Evolutionary conservation across 805 yeast species (phyloP).

Genomic region (Yarrowia osloensis): DNA sequence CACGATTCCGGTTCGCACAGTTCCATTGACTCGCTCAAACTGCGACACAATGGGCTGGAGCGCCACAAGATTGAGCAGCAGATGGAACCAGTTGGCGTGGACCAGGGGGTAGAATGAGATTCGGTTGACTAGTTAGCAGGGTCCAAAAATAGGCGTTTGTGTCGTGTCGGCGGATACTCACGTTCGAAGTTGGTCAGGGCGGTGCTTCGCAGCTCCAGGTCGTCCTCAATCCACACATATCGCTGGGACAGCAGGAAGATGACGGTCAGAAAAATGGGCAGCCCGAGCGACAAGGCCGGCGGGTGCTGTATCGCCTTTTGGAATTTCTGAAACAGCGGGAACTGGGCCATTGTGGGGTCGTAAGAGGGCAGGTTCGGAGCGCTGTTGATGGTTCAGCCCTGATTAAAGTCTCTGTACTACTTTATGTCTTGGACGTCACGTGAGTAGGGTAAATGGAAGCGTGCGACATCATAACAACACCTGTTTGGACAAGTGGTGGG

Average conservation of each 20-base stretch:
- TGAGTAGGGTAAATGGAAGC: constrained; percentile 17
- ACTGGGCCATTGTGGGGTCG: constrained; percentile 24
- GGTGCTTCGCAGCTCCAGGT: constrained; percentile 56
- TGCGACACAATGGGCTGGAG: constrained; percentile 60
- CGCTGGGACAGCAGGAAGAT: constrained; percentile 30
- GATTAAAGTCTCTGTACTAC: background rate
- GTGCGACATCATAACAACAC: background rate
- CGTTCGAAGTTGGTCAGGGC: constrained; percentile 53
- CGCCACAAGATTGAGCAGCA: constrained; percentile 59
- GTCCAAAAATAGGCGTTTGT: background rate
- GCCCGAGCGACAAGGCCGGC: constrained; percentile 38
- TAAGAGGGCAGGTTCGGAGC: background rate
- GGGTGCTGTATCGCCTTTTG: constrained; percentile 32
- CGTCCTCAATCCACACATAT: constrained; percentile 40
- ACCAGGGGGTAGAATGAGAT: constrained; percentile 74
- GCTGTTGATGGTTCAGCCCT: constrained; percentile 1
- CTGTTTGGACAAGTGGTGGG: background rate
- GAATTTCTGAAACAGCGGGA: constrained; percentile 21
- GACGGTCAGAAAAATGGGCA: constrained; percentile 34
- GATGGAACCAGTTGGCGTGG: constrained; percentile 63
- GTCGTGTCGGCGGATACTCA: constrained; percentile 36
- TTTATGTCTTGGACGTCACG: constrained; percentile 1
- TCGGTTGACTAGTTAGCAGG: constrained; percentile 44
- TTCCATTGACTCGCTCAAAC: constrained; percentile 75
- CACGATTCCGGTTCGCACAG: constrained; percentile 81